Base-by-base conservation (phyloP, 495 filamentous ascomycete genomes). In the Talaromyces thailandensis region DNA sequence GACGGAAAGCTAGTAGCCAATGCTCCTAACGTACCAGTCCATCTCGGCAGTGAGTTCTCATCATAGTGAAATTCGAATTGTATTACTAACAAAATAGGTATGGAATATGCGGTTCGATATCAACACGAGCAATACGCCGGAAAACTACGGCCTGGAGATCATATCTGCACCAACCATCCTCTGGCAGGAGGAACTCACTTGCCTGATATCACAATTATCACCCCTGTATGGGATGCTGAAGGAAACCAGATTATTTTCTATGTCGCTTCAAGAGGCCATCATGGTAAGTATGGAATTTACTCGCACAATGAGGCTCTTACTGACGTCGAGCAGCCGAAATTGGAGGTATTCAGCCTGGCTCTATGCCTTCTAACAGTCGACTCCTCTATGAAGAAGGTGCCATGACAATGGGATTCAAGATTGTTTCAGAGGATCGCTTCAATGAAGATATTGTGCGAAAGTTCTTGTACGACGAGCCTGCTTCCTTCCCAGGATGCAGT, bases 351-450 rank as follows among this genome's bases (percentile, higher is more conserved):
- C 84, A 96, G 3, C 94, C 94, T 0, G 94, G 94, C 7, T 95
- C 90, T 43, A 98, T 98, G 94, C 94, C 94, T 1, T 95, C 94
- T 1, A 89, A 96, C 64, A 96, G 92, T 4, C 84, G 88, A 7
- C 93, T 96, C 67, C 83, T 98, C 0, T 97, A 80, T 76, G 93
- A 98, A 73, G 94, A 98, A 74, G 94, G 94, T 4, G 93, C 95
- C 0, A 84, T 92, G 14, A 96, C 97, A 65, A 92, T 93, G 73
- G 88, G 87, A 12, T 95, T 97, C 70, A 96, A 96, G 74, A 82
- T 98, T 2, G 93, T 98, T 55, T 92, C 85, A 55, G 87, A 95
- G 65, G 94, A 94, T 21, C 78, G 85, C 31, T 95, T 98, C 73
- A 85, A 98, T 73, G 94, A 98, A 70, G 78, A 90, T 64, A 83